Evolutionary conservation across 352 stramenopile species (phyloP).

Genomic region (Sclerospora graminicola): DNA sequence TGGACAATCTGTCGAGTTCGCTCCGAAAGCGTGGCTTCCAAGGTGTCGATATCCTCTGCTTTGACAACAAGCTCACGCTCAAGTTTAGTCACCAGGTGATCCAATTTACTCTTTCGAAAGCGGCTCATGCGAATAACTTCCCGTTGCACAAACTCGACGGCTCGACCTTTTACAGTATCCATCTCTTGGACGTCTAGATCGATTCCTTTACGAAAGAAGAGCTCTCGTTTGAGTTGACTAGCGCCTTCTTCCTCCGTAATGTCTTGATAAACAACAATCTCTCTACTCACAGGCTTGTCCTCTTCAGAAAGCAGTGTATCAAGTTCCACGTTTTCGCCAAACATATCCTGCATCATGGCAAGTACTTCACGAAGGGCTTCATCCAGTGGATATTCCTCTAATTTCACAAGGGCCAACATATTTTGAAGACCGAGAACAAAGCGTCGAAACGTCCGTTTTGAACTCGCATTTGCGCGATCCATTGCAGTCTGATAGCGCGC

Average conservation of each 20-base stretch:
- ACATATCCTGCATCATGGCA: slow-evolving; percentile 44
- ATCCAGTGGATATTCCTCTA: too few relatives aligned
- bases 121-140: slow-evolving; percentile 56
- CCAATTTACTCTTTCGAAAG: too few relatives aligned
- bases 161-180: too few relatives aligned
- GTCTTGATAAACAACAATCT: slow-evolving; percentile 48
- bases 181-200: too few relatives aligned
- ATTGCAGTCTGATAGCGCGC: slow-evolving; percentile 47
- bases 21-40: too few relatives aligned
- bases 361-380: slow-evolving; percentile 67
- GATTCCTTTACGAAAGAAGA: too few relatives aligned
- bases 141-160: too few relatives aligned
- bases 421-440: slow-evolving; percentile 57
- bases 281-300: slow-evolving; percentile 47
- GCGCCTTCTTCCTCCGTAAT: slow-evolving; percentile 36
- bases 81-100: slow-evolving; percentile 48
- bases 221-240: too few relatives aligned
- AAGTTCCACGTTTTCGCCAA: too few relatives aligned
- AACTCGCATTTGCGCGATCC: slow-evolving; percentile 43
- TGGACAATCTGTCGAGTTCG: too few relatives aligned
- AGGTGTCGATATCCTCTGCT: slow-evolving; percentile 29
- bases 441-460: slow-evolving; percentile 32
- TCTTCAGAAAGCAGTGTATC: too few relatives aligned
- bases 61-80: slow-evolving; percentile 39
- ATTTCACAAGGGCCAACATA: slow-evolving; percentile 63